Percentiles rank a stretch among this genome's conserved stretches.
Evolutionary conservation across 2,329 filamentous ascomycete genomes (phyloP).

Genomic region (Trichophyton verrucosum): DNA sequence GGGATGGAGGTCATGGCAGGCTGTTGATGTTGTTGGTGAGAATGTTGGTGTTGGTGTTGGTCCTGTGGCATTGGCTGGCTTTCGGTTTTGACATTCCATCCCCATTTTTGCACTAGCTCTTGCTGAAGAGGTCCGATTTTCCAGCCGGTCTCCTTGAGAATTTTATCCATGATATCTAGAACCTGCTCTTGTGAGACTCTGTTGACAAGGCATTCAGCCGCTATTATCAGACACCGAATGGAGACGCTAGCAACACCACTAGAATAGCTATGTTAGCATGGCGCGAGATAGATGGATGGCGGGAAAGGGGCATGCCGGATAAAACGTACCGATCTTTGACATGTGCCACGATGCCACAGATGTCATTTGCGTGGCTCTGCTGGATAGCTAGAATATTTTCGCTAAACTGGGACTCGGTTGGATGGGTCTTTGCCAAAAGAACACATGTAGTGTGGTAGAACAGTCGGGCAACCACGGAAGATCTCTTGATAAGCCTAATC

Average conservation of each 20-base stretch:
- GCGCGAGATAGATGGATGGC: neutral
- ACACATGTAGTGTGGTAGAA: conserved; percentile 84
- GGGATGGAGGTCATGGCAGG: neutral
- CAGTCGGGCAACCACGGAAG: conserved; percentile 67
- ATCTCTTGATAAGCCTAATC: conserved; percentile 63
- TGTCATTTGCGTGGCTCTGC: conserved; percentile 63
- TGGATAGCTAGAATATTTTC: conserved; percentile 59
- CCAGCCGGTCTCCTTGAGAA: conserved; percentile 68
- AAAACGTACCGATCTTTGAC: conserved; percentile 54
- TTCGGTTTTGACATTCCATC: conserved; percentile 44
- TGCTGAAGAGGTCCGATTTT: conserved; percentile 57
- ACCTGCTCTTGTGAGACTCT: conserved; percentile 69
- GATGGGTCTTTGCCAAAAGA: conserved; percentile 67
- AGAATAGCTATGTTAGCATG: neutral
- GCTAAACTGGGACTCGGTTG: conserved; percentile 46
- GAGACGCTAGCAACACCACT: conserved; percentile 65
- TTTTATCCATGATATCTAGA: conserved; percentile 60
- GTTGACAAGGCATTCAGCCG: conserved; percentile 57
- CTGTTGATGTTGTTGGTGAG: neutral
- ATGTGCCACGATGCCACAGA: conserved; percentile 82
- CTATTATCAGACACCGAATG: conserved; percentile 65
- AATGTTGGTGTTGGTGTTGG: conserved; percentile 19
- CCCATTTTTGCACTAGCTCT: conserved; percentile 66
- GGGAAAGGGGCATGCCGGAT: conserved; percentile 7
- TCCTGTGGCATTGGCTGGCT: conserved; percentile 14